phyloP scores from a whole-genome alignment of 371 early-diverging fungal genomes.

The Mucor lusitanicus region DNA sequence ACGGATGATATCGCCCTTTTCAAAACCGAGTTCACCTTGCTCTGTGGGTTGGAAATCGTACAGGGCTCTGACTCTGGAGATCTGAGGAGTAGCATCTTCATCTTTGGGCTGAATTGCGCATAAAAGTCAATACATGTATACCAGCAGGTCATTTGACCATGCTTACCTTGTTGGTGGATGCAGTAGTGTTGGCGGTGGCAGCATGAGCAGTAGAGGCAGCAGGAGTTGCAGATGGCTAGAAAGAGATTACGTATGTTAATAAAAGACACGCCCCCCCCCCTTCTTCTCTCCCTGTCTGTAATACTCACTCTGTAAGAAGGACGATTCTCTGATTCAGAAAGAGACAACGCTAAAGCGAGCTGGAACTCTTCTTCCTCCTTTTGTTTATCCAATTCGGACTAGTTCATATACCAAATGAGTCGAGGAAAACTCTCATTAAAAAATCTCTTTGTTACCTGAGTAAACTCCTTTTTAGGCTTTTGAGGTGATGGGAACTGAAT shows the following conservation, averaged over 20 bases:
- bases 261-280: background rate
- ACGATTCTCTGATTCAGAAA: constrained; percentile 70
- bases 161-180: constrained; percentile 17
- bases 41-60: constrained; percentile 87
- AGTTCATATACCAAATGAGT: background rate
- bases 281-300: background rate
- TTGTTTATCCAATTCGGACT: constrained; percentile 71
- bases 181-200: constrained; percentile 7
- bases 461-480: constrained; percentile 76
- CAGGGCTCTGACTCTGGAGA: constrained; percentile 78
- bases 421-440: background rate
- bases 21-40: constrained; percentile 81
- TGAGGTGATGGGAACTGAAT: constrained; percentile 82
- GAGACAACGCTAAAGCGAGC: constrained; percentile 87
- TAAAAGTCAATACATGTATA: background rate
- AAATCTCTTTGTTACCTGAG: constrained; percentile 35
- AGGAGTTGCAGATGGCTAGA: constrained; percentile 26
- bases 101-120: background rate
- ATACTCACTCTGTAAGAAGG: constrained; percentile 41
- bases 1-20: constrained; percentile 76
- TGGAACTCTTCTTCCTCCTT: constrained; percentile 93
- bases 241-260: constrained; percentile 21
- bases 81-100: constrained; percentile 36
- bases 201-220: constrained; percentile 8
- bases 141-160: background rate